Evolutionary conservation across 805 yeast genomes (phyloP), one percentile per base, ranked within the genome.

Genomic region (Metschnikowia gelsemii): DNA sequence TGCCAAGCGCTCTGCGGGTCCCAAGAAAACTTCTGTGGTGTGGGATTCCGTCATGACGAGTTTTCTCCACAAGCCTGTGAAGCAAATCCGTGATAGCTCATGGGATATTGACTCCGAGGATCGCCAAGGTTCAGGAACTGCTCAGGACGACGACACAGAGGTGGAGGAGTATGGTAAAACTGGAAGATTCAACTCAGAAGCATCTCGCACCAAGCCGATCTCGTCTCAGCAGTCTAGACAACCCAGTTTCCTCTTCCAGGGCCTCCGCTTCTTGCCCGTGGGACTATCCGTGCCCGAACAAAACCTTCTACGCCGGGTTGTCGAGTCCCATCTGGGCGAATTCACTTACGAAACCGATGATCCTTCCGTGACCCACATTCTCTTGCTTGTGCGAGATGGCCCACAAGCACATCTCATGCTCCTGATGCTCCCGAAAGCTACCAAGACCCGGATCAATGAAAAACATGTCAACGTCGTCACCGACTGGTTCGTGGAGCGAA

Each of bases 401-500:
- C 40, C 61, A 3, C 61, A 56, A 34, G 52, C 68, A 3, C 43
- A 52, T 4, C 40, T 48, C 25, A 57, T 56, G 56, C 49, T 62
- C 30, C 59, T 57, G 40, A 51, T 51, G 33, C 54, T 64, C 16
- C 58, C 65, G 3, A 21, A 50, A 8, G 16, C 51, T 36, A 51
- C 57, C 42, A 70, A 47, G 37, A 40, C 45, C 18, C 52, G 48
- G 20, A 51, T 59, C 26, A 58, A 55, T 35, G 40, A 43, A 33
- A 43, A 43, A 18, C 57, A 26, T 17, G 57, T 47, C 2, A 54
- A 55, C 13, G 47, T 80, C 0, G 76, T 80, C 2, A 87, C 95
- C 0, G 95, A 88, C 59, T 87, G 91, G 85, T 82, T 82, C 49
- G 63, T 88, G 9, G 96, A 87, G 60, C 66, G 95, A 43, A 76